These are phyloP conservation scores for Eimeria acervulina DNA, from an alignment of 169 alveolate genomes.

Conservation along the genomic window DNA sequence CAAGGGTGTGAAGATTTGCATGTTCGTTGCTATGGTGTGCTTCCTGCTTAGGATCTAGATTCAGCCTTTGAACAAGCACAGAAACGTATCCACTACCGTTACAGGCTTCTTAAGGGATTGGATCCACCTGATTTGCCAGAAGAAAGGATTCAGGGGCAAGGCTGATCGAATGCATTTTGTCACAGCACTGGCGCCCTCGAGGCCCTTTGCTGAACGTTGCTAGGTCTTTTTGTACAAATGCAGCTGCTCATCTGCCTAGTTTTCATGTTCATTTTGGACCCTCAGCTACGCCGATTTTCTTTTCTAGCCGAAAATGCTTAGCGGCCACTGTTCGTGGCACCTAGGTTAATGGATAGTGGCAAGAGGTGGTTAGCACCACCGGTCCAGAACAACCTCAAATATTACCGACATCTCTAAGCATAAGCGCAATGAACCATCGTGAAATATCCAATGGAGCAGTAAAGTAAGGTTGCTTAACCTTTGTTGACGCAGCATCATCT, in stretches of 20 bases:
- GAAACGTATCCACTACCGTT: slow-evolving; percentile 51
- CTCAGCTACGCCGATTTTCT: neutral
- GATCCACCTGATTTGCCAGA: slow-evolving; percentile 23
- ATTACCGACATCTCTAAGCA: neutral
- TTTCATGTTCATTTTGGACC: neutral
- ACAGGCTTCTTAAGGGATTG: slow-evolving; percentile 33
- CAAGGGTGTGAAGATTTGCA: neutral
- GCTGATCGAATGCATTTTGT: neutral
- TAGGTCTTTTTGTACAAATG: neutral
- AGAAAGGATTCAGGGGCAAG: neutral
- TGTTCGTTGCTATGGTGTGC: neutral
- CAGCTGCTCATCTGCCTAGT: neutral
- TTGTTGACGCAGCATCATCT: slow-evolving; percentile 8
- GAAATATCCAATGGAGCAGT: neutral
- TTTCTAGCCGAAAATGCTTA: neutral
- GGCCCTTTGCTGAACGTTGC: neutral
- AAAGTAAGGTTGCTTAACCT: neutral
- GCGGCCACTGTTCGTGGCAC: neutral
- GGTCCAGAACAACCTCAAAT: neutral
- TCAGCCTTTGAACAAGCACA: slow-evolving; percentile 57
- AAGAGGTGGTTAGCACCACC: neutral
- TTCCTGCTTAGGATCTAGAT: slow-evolving; percentile 42
- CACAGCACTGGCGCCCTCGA: neutral
- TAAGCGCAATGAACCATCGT: neutral
- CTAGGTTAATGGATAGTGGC: neutral